A percentile compares a stretch with the other conserved stretches of the same genome.
These are phyloP conservation scores for Dipodascus albidus DNA, from an alignment of 805 yeast species.

Conservation along the genomic window DNA sequence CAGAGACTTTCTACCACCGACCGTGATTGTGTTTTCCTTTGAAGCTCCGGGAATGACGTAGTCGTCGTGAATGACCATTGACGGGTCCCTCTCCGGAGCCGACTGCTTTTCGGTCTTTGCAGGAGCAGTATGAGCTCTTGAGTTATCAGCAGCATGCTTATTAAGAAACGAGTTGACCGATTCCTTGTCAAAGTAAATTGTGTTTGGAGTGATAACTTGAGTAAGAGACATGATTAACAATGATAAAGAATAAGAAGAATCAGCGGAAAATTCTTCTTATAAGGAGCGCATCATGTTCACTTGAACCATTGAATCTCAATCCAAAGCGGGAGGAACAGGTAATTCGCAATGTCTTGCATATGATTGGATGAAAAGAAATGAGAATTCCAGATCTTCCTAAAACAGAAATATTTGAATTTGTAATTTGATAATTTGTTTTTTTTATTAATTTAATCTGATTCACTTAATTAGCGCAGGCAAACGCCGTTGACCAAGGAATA, in stretches of 20 bases:
- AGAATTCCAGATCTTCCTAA: background rate
- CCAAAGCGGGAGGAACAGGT: background rate
- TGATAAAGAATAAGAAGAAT: background rate
- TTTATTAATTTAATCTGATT: too few relatives aligned
- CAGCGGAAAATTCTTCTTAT: background rate
- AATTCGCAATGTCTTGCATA: background rate
- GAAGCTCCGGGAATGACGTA: slow-evolving; percentile 7
- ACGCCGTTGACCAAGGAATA: too few relatives aligned
- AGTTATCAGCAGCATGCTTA: background rate
- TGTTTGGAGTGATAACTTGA: background rate
- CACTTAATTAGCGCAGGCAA: too few relatives aligned
- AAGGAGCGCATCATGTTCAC: background rate
- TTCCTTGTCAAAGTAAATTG: background rate
- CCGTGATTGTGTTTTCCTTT: slow-evolving; percentile 18
- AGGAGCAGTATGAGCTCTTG: background rate
- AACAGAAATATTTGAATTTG: too few relatives aligned
- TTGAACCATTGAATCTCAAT: background rate
- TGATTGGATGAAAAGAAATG: background rate
- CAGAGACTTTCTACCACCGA: slow-evolving; percentile 85
- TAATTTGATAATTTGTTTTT: too few relatives aligned
- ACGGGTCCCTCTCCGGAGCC: slow-evolving; percentile 1
- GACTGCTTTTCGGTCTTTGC: background rate
- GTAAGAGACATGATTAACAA: background rate
- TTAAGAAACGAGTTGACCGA: background rate
- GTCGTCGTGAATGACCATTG: slow-evolving; percentile 6